Evolutionary conservation across 768 basidiomycete genomes (phyloP).

Genomic region (Boletus sp.): DNA sequence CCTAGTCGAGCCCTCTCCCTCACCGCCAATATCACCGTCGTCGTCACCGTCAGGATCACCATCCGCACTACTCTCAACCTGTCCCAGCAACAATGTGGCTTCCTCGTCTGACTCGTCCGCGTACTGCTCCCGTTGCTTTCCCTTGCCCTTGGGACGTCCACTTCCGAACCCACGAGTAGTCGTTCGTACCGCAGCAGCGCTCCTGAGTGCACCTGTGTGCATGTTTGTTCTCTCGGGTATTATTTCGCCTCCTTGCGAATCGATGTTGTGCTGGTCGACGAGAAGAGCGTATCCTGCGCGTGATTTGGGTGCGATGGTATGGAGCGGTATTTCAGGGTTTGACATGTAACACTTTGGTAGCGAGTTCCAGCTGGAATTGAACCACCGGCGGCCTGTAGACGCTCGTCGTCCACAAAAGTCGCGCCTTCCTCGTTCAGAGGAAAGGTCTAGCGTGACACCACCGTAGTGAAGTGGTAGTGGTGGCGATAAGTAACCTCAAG

Average conservation of each 20-base stretch:
- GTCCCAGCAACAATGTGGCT: slow-evolving; percentile 45
- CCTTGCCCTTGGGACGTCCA: slow-evolving; percentile 34
- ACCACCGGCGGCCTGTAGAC: neutral
- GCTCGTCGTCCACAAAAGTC: neutral
- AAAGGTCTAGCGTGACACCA: neutral
- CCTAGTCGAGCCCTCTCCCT: slow-evolving; percentile 28
- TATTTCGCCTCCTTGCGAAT: slow-evolving; percentile 22
- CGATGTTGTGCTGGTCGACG: slow-evolving; percentile 26
- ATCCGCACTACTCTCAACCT: slow-evolving; percentile 33
- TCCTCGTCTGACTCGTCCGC: slow-evolving; percentile 65
- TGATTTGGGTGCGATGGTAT: slow-evolving; percentile 49
- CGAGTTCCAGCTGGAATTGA: neutral
- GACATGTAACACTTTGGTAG: slow-evolving; percentile 23
- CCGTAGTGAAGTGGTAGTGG: neutral
- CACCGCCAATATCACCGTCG: slow-evolving; percentile 36
- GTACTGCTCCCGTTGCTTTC: slow-evolving; percentile 53
- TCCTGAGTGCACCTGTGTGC: slow-evolving; percentile 32
- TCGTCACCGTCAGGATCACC: slow-evolving; percentile 39
- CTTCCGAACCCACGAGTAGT: slow-evolving; percentile 13
- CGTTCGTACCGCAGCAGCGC: slow-evolving; percentile 33
- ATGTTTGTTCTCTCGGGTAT: slow-evolving; percentile 20
- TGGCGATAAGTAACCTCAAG: too few species aligned
- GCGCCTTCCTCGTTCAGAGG: neutral
- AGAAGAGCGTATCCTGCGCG: slow-evolving; percentile 50
- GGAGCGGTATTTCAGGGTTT: slow-evolving; percentile 68